Percentiles rank a stretch among this genome's conserved stretches.
Evolutionary conservation across 805 yeast genomes (phyloP).

Genomic region (Wickerhamomyces hampshirensis): DNA sequence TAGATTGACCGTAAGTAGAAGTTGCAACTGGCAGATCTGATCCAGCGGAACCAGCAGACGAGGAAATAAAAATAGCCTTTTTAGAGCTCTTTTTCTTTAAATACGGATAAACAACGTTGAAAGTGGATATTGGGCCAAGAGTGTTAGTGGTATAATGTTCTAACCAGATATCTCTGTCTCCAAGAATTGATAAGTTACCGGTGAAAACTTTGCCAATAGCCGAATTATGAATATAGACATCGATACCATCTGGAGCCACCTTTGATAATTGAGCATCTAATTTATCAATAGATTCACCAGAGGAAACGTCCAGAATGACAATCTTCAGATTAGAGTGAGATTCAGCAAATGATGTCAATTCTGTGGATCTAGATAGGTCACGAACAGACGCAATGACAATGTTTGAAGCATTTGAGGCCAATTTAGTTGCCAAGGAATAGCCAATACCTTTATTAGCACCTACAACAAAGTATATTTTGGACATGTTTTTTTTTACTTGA

Average conservation of each 20-base stretch:
- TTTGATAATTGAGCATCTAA: constrained; percentile 7
- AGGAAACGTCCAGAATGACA: constrained; percentile 9
- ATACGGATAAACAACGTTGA: constrained; percentile 20
- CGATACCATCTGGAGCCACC: constrained; percentile 10
- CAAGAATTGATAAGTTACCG: neutral
- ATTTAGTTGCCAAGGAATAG: neutral
- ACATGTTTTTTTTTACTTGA: no score
- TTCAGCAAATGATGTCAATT: constrained; percentile 2
- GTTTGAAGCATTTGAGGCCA: neutral
- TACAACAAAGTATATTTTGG: constrained; percentile 1
- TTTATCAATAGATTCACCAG: constrained; percentile 7
- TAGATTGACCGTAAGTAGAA: constrained; percentile 33
- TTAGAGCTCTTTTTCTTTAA: constrained; percentile 18
- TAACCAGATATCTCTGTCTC: constrained; percentile 4
- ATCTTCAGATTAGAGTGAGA: constrained; percentile 5
- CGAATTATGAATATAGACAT: constrained; percentile 13
- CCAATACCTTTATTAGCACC: constrained; percentile 14
- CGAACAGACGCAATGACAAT: constrained; percentile 4
- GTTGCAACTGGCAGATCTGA: constrained; percentile 10
- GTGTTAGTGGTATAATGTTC: constrained; percentile 20
- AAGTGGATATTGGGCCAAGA: constrained; percentile 22
- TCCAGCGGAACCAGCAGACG: constrained; percentile 23
- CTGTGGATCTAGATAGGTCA: constrained; percentile 2
- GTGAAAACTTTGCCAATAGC: constrained; percentile 6
- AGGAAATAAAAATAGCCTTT: constrained; percentile 25